A percentile compares a stretch with the other conserved stretches of the same genome.
phyloP scores from a whole-genome alignment of 1,139 yeast species.

The Lodderomyces parapsilosis region DNA sequence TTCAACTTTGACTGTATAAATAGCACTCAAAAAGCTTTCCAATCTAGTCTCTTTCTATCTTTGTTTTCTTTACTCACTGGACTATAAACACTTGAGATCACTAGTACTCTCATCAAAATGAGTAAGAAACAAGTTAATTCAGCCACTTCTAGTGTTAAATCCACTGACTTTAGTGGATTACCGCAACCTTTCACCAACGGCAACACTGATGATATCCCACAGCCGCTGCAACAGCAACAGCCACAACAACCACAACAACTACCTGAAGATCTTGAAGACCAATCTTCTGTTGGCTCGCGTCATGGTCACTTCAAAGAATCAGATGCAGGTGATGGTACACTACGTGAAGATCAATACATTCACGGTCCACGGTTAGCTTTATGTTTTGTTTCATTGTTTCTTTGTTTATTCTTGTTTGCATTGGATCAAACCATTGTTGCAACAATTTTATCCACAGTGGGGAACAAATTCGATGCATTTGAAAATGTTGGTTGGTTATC shows the following conservation, averaged over 20 bases:
- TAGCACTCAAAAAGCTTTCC: too few relatives aligned
- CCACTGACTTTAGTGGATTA: not conserved
- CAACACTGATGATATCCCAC: not conserved
- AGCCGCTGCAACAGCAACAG: not conserved
- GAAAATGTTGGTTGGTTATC: slow-evolving; percentile 60
- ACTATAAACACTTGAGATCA: too few relatives aligned
- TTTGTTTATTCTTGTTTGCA: slow-evolving; percentile 37
- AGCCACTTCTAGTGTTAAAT: not conserved
- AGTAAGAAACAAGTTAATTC: not conserved
- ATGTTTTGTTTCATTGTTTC: slow-evolving; percentile 27
- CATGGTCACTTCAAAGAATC: slow-evolving; percentile 24
- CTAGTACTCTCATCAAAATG: too few relatives aligned
- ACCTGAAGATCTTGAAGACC: slow-evolving; percentile 8
- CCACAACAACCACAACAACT: slow-evolving; percentile 3
- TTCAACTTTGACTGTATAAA: too few relatives aligned
- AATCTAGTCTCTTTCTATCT: too few relatives aligned
- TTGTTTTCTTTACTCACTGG: too few relatives aligned
- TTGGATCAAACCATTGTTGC: slow-evolving; percentile 43
- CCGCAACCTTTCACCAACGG: not conserved
- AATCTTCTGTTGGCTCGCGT: slow-evolving; percentile 4
- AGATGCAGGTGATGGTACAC: slow-evolving; percentile 46
- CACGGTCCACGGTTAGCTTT: slow-evolving; percentile 26
- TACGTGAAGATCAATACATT: slow-evolving; percentile 37
- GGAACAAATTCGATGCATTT: slow-evolving; percentile 42
- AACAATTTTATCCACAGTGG: slow-evolving; percentile 36